Evolutionary conservation across 345 rosid genomes (phyloP).

Genomic region (Nephelium lappaceum): DNA sequence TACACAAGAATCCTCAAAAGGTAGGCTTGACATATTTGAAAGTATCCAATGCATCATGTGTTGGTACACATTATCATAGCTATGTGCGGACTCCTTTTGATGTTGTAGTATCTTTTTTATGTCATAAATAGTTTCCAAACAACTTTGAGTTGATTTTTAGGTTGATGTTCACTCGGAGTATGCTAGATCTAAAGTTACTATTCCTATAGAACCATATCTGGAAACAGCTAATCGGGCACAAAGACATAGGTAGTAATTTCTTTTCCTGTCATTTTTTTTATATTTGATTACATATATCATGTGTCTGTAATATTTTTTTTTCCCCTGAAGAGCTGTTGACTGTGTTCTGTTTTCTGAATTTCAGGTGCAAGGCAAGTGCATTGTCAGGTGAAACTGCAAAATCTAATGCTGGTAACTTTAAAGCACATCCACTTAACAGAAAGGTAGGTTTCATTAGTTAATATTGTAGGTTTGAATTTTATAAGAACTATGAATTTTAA

Average conservation of each 20-base stretch:
- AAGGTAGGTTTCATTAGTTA: constrained; percentile 43
- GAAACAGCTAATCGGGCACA: constrained; percentile 62
- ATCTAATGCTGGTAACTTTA: constrained; percentile 31
- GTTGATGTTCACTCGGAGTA: constrained; percentile 24
- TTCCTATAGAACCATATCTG: constrained; percentile 59
- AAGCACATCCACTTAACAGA: constrained; percentile 48
- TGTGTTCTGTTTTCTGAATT: constrained; percentile 24
- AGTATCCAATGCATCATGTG: not conserved
- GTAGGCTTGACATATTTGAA: constrained; percentile 27
- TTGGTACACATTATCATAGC: not conserved
- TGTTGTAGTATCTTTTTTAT: not conserved
- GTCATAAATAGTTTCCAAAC: constrained; percentile 2
- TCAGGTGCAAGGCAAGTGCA: constrained; percentile 43
- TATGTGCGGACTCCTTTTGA: not conserved
- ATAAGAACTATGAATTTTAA: not conserved
- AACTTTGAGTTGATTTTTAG: constrained; percentile 30
- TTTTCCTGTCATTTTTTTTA: not conserved
- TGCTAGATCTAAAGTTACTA: constrained; percentile 42
- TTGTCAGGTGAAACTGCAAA: constrained; percentile 32
- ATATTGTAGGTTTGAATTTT: not conserved
- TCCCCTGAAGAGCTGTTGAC: not conserved
- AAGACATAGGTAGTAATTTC: constrained; percentile 40
- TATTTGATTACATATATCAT: not conserved
- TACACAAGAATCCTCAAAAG: constrained; percentile 52
- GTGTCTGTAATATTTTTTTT: not conserved